A percentile compares a stretch with the other conserved stretches of the same genome.
phyloP scores from a whole-genome alignment of 768 basidiomycete genomes.

The Naganishia kalamii region DNA sequence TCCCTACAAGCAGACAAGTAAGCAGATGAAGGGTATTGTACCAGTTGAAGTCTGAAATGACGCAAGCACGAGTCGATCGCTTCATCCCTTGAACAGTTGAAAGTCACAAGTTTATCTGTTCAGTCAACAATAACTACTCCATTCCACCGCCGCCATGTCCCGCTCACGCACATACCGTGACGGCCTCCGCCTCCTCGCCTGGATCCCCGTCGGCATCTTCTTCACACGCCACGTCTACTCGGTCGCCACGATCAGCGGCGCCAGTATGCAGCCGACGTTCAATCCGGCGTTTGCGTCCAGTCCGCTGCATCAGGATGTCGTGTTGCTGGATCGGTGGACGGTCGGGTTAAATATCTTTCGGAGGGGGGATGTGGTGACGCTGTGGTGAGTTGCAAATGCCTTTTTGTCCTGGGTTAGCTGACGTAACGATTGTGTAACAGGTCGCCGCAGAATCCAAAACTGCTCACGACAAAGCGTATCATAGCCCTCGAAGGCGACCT shows the following conservation, averaged over 20 bases:
- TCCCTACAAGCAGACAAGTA: background rate
- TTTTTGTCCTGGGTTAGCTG: too few relatives aligned
- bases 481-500: conserved; percentile 46
- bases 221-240: conserved; percentile 45
- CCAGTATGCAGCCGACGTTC: conserved; percentile 47
- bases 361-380: conserved; percentile 44
- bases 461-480: conserved; percentile 47
- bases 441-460: conserved; percentile 44
- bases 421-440: conserved; percentile 18
- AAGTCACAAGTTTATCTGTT: too few relatives aligned
- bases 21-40: background rate
- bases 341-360: conserved; percentile 33
- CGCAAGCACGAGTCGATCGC: too few relatives aligned
- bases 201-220: conserved; percentile 46
- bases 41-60: background rate
- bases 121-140: too few relatives aligned
- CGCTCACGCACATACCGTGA: conserved; percentile 2
- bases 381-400: conserved; percentile 31
- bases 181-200: conserved; percentile 31
- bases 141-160: background rate
- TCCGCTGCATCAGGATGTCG: conserved; percentile 44
- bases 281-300: conserved; percentile 38
- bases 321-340: conserved; percentile 44
- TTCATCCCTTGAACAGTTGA: too few relatives aligned
- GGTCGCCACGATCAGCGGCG: conserved; percentile 40